Percentiles rank a stretch among this genome's conserved stretches.
These are phyloP conservation scores for Dendrocalamus latiflorus DNA, from an alignment of 202 grass and related monocot genomes.

Conservation along the genomic window DNA sequence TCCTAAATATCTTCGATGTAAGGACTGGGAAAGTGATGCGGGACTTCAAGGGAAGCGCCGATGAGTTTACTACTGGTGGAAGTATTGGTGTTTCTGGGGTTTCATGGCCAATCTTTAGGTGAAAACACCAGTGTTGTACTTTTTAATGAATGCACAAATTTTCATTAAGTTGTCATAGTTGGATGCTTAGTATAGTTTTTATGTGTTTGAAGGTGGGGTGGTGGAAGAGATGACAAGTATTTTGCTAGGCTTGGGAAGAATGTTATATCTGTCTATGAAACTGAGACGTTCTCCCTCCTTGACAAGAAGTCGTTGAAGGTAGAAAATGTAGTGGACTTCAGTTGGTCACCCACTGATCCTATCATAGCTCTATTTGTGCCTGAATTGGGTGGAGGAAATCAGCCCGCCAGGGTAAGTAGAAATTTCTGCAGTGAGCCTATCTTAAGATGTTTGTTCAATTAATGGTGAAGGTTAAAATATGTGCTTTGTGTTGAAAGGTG, in stretches of 20 bases:
- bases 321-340: slow-evolving; percentile 83
- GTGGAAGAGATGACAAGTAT: slow-evolving; percentile 91
- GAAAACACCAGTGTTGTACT: neutral
- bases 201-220: slow-evolving; percentile 65
- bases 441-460: neutral
- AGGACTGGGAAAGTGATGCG: slow-evolving; percentile 86
- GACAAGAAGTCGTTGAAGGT: slow-evolving; percentile 94
- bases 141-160: neutral
- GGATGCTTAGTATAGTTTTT: slow-evolving; percentile 29
- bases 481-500: slow-evolving; percentile 45
- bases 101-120: slow-evolving; percentile 94
- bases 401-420: slow-evolving; percentile 74
- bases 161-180: neutral
- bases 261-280: slow-evolving; percentile 81
- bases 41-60: slow-evolving; percentile 76
- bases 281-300: slow-evolving; percentile 72
- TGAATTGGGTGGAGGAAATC: slow-evolving; percentile 87
- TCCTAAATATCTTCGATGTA: slow-evolving; percentile 86
- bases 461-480: slow-evolving; percentile 27
- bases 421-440: neutral
- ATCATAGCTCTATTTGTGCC: slow-evolving; percentile 79
- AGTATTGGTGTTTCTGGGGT: slow-evolving; percentile 74
- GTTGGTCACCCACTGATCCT: slow-evolving; percentile 90
- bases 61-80: slow-evolving; percentile 68
- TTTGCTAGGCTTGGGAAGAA: slow-evolving; percentile 95